Conservation (phyloP, 2,329 filamentous ascomycete genomes). For the Aureobasidium mangrovei region DNA sequence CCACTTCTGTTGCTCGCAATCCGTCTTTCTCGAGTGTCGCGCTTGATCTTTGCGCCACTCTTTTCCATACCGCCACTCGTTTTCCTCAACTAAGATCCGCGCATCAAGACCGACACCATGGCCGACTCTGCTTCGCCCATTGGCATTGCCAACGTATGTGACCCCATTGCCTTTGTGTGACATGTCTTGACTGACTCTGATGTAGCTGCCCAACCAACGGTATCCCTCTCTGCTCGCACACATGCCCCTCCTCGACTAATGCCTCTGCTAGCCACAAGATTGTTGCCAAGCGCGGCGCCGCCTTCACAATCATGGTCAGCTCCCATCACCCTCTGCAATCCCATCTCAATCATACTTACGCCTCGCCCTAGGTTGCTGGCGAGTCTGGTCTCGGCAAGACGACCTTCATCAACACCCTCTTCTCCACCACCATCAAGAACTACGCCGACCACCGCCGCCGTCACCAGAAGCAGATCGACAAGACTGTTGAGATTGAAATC, state of each 20-base stretch:
- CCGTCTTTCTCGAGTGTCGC: conserved; percentile 2
- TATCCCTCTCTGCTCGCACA: conserved; percentile 27
- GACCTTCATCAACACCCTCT: conserved; percentile 99
- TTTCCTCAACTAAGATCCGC: neutral
- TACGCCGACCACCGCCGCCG: conserved; percentile 99
- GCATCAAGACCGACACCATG: conserved; percentile 36
- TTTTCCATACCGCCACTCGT: neutral
- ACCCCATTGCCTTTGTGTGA: conserved; percentile 4
- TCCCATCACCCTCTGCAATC: neutral
- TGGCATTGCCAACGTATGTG: conserved; percentile 64
- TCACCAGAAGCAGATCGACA: conserved; percentile 98
- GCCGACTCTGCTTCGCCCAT: conserved; percentile 58
- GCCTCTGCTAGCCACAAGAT: conserved; percentile 53
- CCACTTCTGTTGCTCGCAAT: neutral
- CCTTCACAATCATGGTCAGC: conserved; percentile 97
- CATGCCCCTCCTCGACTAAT: conserved; percentile 25
- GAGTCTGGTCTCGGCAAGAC: conserved; percentile 98
- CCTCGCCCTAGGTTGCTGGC: conserved; percentile 69
- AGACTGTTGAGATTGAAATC: conserved; percentile 99
- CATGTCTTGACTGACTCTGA: conserved; percentile 28
- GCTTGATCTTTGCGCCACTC: neutral
- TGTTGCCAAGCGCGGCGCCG: conserved; percentile 77
- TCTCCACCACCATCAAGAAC: conserved; percentile 99
- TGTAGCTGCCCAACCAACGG: conserved; percentile 60
- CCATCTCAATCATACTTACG: conserved; percentile 22